Conservation (phyloP, 2,329 filamentous ascomycete genomes). For the Curvularia sp. region DNA sequence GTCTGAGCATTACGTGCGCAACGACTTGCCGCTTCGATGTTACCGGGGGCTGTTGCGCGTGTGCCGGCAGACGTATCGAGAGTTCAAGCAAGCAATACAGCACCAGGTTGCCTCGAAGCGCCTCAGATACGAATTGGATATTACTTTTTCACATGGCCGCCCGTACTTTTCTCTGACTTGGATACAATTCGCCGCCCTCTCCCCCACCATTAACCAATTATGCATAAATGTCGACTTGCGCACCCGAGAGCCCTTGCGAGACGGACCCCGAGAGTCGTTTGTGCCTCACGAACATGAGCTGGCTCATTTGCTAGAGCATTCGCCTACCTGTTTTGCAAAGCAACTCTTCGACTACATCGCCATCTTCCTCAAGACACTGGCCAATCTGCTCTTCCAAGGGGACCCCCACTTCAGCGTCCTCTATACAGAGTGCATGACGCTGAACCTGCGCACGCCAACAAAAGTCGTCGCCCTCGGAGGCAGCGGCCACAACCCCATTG, state of each 20-base stretch:
- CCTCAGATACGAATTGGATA: conserved; percentile 37
- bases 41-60: conserved; percentile 39
- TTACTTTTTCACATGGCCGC: conserved; percentile 44
- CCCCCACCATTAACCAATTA: conserved; percentile 39
- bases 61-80: conserved; percentile 33
- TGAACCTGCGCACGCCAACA: conserved; percentile 42
- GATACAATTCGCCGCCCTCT: conserved; percentile 39
- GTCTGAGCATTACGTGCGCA: conserved; percentile 38
- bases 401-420: conserved; percentile 32
- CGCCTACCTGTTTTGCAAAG: conserved; percentile 36
- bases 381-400: conserved; percentile 33
- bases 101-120: conserved; percentile 37
- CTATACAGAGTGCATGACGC: conserved; percentile 37
- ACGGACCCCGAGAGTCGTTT: conserved; percentile 15
- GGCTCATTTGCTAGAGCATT: conserved; percentile 35
- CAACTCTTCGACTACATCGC: conserved; percentile 45
- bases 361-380: conserved; percentile 39
- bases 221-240: conserved; percentile 42
- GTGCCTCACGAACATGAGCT: conserved; percentile 38
- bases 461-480: conserved; percentile 23
- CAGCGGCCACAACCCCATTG: conserved; percentile 23
- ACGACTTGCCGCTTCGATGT: conserved; percentile 37
- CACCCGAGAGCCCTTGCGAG: conserved; percentile 37
- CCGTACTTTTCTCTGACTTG: conserved; percentile 44
- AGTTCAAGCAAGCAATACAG: conserved; percentile 40